Conservation (phyloP, 768 basidiomycete species). For the Hydnum rufescens region DNA sequence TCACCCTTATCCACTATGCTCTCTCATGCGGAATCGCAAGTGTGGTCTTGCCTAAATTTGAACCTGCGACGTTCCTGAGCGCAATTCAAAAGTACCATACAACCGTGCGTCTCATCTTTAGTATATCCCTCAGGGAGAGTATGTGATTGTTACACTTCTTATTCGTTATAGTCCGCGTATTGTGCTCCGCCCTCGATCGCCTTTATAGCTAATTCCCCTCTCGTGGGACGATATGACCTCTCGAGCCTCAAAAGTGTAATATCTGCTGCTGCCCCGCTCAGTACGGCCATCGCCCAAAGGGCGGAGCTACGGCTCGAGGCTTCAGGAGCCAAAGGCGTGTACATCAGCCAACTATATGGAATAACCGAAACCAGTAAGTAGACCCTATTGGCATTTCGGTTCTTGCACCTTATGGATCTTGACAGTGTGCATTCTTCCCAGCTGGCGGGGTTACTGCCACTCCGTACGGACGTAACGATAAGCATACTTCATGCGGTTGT, state of each 20-base stretch:
- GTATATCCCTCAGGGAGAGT: too few species aligned
- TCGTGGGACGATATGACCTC: slow-evolving; percentile 20
- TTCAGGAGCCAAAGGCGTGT: slow-evolving; percentile 6
- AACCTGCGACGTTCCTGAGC: slow-evolving; percentile 16
- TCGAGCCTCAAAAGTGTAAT: slow-evolving; percentile 17
- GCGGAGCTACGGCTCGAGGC: slow-evolving; percentile 14
- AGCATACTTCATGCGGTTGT: neutral
- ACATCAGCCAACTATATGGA: slow-evolving; percentile 14
- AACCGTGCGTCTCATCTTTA: neutral
- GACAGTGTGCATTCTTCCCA: neutral
- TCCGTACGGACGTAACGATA: neutral
- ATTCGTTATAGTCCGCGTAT: slow-evolving; percentile 4
- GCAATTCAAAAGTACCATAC: slow-evolving; percentile 16
- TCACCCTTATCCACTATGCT: neutral
- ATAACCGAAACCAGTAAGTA: slow-evolving; percentile 17
- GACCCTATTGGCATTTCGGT: neutral
- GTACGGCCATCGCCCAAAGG: slow-evolving; percentile 15
- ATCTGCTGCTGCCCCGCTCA: slow-evolving; percentile 22
- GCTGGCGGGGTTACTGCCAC: neutral
- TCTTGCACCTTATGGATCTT: neutral
- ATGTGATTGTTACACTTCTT: too few species aligned
- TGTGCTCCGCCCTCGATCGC: slow-evolving; percentile 22
- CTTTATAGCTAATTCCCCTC: slow-evolving; percentile 17
- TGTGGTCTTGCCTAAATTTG: slow-evolving; percentile 18
- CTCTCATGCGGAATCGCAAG: slow-evolving; percentile 7